Conservation (phyloP, 2,329 filamentous ascomycete genomes). For the Dactylellina drechsleri region DNA sequence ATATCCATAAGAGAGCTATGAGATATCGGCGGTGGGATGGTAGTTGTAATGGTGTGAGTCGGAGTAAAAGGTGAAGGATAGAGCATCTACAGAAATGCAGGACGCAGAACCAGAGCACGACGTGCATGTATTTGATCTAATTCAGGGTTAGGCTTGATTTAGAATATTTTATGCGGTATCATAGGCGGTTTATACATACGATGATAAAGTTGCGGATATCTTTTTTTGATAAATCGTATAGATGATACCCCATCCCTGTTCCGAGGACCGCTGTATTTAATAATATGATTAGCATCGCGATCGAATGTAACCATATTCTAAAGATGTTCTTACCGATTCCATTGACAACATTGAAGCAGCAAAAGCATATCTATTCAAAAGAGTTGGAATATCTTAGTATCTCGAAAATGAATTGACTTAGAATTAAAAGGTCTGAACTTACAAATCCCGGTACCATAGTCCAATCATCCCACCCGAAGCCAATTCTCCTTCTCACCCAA, state of each 20-base stretch:
- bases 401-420: background rate
- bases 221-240: constrained; percentile 30
- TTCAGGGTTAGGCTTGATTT: background rate
- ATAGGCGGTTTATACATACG: constrained; percentile 13
- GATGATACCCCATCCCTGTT: constrained; percentile 38
- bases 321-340: constrained; percentile 13
- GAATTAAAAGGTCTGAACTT: background rate
- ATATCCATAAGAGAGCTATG: constrained; percentile 14
- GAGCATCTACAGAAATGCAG: constrained; percentile 39
- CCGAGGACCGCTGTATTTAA: constrained; percentile 9
- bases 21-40: constrained; percentile 34
- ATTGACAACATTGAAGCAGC: constrained; percentile 25
- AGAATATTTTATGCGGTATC: background rate
- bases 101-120: constrained; percentile 33
- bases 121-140: constrained; percentile 41
- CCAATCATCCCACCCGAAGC: constrained; percentile 43
- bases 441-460: constrained; percentile 44
- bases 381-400: background rate
- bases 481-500: constrained; percentile 27
- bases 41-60: constrained; percentile 29
- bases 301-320: background rate
- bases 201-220: constrained; percentile 34
- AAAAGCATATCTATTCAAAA: constrained; percentile 27
- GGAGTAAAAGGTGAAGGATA: constrained; percentile 37
- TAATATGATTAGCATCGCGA: background rate